Evolutionary conservation across 306 rosid genomes (phyloP).

Genomic region (Astragalus glycyphyllos): DNA sequence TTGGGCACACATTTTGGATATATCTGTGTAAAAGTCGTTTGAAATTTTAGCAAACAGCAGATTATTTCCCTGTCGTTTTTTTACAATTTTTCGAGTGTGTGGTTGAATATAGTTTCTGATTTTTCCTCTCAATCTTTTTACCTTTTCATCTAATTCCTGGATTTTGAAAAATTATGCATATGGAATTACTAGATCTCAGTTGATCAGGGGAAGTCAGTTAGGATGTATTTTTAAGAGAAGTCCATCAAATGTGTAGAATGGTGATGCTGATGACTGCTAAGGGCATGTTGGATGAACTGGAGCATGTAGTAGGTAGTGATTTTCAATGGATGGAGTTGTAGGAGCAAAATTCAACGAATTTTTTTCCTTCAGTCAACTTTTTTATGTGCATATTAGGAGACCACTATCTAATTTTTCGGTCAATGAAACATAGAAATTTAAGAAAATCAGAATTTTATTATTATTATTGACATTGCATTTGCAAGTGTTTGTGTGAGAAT

Average conservation of each 20-base stretch:
- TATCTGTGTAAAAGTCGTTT: slow-evolving; percentile 5
- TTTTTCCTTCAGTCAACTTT: not conserved
- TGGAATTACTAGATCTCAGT: not conserved
- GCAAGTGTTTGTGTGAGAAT: no score
- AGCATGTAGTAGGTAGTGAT: not conserved
- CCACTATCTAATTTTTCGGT: not conserved
- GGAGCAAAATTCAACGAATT: not conserved
- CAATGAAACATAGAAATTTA: no score
- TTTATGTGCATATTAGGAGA: not conserved
- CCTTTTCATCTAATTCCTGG: slow-evolving; percentile 2
- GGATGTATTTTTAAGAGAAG: not conserved
- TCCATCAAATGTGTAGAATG: not conserved
- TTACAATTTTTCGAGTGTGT: not conserved
- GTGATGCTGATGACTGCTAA: not conserved
- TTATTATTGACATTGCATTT: no score
- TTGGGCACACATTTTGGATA: not conserved
- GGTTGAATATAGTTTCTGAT: not conserved
- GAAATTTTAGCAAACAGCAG: slow-evolving; percentile 11
- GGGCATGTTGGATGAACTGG: not conserved
- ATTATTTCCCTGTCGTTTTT: not conserved
- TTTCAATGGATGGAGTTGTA: no score
- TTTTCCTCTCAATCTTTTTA: slow-evolving; percentile 12
- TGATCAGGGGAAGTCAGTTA: not conserved
- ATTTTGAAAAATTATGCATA: not conserved
- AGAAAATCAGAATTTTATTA: no score